Evolutionary conservation across 805 yeast genomes (phyloP).

Genomic region (Wickerhamiella occidentalis): DNA sequence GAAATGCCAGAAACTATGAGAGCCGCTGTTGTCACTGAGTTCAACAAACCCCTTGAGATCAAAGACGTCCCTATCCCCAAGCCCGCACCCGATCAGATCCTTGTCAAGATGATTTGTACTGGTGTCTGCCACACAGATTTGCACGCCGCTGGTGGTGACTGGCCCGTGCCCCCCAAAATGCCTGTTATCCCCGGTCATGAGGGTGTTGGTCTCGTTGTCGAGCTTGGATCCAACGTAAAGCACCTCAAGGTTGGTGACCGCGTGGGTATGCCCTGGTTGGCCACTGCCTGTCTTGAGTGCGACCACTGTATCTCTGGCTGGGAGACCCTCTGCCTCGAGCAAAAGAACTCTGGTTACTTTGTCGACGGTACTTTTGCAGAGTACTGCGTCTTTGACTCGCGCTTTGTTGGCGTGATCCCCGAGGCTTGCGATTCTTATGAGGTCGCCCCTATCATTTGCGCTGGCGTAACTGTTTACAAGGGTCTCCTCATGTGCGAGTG

Average conservation of each 20-base stretch:
- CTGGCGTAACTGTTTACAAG: constrained; percentile 85
- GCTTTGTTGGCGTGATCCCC: constrained; percentile 75
- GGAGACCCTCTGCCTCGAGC: constrained; percentile 61
- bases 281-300: constrained; percentile 64
- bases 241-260: constrained; percentile 68
- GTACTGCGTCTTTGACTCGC: constrained; percentile 78
- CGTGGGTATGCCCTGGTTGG: constrained; percentile 79
- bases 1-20: constrained; percentile 28
- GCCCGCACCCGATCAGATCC: constrained; percentile 65
- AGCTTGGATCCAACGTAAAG: constrained; percentile 53
- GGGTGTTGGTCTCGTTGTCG: constrained; percentile 81
- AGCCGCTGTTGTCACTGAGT: constrained; percentile 55
- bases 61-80: constrained; percentile 69
- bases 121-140: constrained; percentile 93
- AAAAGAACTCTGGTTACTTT: constrained; percentile 72
- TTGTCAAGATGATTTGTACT: constrained; percentile 71
- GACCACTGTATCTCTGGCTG: constrained; percentile 56
- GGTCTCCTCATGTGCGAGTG: constrained; percentile 71
- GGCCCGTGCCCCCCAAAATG: constrained; percentile 66
- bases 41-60: constrained; percentile 52
- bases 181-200: constrained; percentile 84
- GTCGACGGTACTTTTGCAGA: constrained; percentile 89
- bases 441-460: constrained; percentile 76
- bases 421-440: constrained; percentile 60
- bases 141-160: constrained; percentile 91